Percentiles rank a stretch among this genome's conserved stretches.
Conservation (phyloP, 257 asterid genomes). For the Agastache rugosa region DNA sequence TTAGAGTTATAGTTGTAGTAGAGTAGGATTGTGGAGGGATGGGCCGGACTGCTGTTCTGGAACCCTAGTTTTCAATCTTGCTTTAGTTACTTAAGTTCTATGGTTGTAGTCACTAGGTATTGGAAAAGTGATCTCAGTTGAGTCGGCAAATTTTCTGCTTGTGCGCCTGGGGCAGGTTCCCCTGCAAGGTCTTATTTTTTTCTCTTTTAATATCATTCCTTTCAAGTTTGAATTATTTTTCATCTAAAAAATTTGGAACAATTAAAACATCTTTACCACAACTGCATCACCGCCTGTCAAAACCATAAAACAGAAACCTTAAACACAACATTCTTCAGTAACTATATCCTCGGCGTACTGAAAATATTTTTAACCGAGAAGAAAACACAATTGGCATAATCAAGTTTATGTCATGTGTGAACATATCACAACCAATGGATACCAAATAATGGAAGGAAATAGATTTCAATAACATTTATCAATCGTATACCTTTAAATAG, state of each 20-base stretch:
- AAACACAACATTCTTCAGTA: constrained; percentile 11
- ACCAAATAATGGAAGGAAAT: background rate
- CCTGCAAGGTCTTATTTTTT: background rate
- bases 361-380: background rate
- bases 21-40: background rate
- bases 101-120: background rate
- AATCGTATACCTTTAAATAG: background rate
- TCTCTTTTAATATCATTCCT: background rate
- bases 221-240: background rate
- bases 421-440: background rate
- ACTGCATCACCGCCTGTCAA: background rate
- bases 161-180: background rate
- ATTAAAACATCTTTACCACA: background rate
- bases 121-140: background rate
- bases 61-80: background rate
- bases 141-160: background rate
- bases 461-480: background rate
- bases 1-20: background rate
- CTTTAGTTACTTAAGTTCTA: background rate
- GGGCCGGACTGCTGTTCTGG: background rate
- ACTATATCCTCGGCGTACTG: background rate
- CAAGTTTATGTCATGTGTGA: background rate
- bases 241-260: background rate
- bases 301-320: background rate
- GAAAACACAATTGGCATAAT: background rate